Base-by-base conservation (phyloP, 2,329 filamentous ascomycete species). In the Fusarium tuaranense region DNA sequence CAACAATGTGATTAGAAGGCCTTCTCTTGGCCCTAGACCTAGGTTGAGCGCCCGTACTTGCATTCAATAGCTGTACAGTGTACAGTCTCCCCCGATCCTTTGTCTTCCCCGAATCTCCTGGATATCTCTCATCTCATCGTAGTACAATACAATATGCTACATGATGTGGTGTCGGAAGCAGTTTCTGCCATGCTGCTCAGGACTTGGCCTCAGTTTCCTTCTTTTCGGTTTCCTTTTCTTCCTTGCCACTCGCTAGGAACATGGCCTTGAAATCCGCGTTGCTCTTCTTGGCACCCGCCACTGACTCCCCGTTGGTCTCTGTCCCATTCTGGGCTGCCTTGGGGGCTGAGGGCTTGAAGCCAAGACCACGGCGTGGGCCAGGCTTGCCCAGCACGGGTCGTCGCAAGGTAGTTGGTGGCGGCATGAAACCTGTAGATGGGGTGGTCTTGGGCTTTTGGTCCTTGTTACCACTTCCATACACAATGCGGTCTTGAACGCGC, bases 241-340 rank as follows among this genome's bases (percentile, higher is more conserved):
- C 65, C 51, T 78, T 67, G 30, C 68, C 70, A 22, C 77, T 73
- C 16, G 76, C 75, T 9, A 88, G 76, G 63, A 88, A 85, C 78
- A 88, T 81, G n/a, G 88, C 87, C 80, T 88, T 90, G 75, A 90
- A 90, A 77, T 90, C 88, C 3, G 87, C 87, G 79, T 90, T 90
- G 76, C 84, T 89, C 82, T 88, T 90, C 74, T 80, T 81, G 20
- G 81, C 75, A 59, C 81, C 78, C 30, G 81, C 75, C 60, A 82
- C 65, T 53, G 65, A 63, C 5, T 71, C 67, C 27, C 80, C 81
- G 55, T 84, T 80, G 38, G 71, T 63, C 72, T 81, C 61, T 66
- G 75, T 30, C 4, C 63, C 61, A 9, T 70, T 65, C 16, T 70
- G 69, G 14, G 67, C 55, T 1, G 66, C 25, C 25, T 73, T 53